Base-by-base conservation (phyloP, 306 rosid species). In the Cyclanthera cordifolia region DNA sequence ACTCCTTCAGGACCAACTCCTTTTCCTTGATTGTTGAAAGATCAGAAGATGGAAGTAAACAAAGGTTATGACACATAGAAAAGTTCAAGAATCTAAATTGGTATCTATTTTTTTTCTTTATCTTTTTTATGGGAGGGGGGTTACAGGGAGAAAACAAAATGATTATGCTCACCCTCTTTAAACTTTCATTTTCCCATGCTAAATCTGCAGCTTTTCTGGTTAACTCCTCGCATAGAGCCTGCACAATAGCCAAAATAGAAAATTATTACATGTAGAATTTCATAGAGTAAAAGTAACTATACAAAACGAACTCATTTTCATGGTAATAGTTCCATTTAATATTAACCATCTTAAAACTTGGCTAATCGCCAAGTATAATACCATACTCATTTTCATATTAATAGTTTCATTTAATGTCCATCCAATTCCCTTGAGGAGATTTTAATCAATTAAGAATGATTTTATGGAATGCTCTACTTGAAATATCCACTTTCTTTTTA, bases 171-270 rank as follows among this genome's bases (percentile, higher is more conserved):
- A 94, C 99, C 95, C 32, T 78, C 78, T 85, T 94, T 41, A 94
- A 79, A 74, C 58, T 85, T 75, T 85, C 90, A 73, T 90, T 94
- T 85, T 94, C 97, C 82, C 37, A 50, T 2, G 76, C 80, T 59
- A 94, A 81, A 74, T 88, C 80, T 15, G 96, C 82, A 70, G 99
- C 96, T 74, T 90, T 88, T 75, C 56, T 84, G 39, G 83, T 82
- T 66, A 94, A 82, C 73, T 85, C 97, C 77, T 94, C 97, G 72
- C 90, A 88, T 9, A 94, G 83, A 77, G 90, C 97, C 99, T 94
- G 89, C 67, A 63, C 8, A 47, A 76, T 21, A 77, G 52, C 28
- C 67, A 64, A 64, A 57, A 67, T 70, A 32, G n/a, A 43, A 11
- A 39, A 8, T 23, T 3, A 52, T 17, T 34, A n/a, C 20, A 49